Conservation (phyloP, 345 rosid species). For the Jatropha curcas region DNA sequence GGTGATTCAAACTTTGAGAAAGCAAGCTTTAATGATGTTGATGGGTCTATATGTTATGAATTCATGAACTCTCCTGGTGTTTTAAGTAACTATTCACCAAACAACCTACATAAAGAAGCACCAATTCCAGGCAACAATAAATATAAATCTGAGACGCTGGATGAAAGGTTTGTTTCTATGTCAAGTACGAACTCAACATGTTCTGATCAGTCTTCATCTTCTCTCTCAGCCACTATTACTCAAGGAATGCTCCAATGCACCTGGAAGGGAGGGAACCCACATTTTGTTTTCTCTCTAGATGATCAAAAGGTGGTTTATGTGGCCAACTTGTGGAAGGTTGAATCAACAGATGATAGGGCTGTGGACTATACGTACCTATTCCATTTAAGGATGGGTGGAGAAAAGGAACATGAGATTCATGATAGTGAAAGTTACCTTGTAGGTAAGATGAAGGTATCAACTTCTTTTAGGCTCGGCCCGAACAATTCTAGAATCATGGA, state of each 20-base stretch:
- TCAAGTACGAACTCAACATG: constrained; percentile 57
- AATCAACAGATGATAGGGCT: constrained; percentile 30
- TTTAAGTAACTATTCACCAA: constrained; percentile 35
- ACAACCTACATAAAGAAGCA: constrained; percentile 28
- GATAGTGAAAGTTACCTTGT: constrained; percentile 47
- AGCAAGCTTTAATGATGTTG: constrained; percentile 32
- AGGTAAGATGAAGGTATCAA: constrained; percentile 70
- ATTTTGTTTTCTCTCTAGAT: constrained; percentile 79
- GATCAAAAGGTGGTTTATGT: constrained; percentile 61
- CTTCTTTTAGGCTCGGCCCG: constrained; percentile 49
- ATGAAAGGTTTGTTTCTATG: constrained; percentile 36
- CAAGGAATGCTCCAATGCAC: constrained; percentile 78
- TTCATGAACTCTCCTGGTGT: constrained; percentile 40
- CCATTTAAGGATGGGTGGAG: constrained; percentile 44
- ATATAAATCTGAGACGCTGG: constrained; percentile 29
- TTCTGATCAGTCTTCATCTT: constrained; percentile 49
- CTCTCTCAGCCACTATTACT: constrained; percentile 46
- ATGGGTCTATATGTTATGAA: constrained; percentile 38
- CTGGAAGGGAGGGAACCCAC: constrained; percentile 66
- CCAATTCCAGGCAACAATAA: constrained; percentile 18
- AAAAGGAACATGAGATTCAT: constrained; percentile 37
- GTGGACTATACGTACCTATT: constrained; percentile 57
- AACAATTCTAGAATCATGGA: constrained; percentile 50
- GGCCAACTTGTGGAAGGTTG: constrained; percentile 51
- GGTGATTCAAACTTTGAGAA: constrained; percentile 30